Base-by-base conservation (phyloP, 2,329 filamentous ascomycete species). In the Orbilia quercus region DNA sequence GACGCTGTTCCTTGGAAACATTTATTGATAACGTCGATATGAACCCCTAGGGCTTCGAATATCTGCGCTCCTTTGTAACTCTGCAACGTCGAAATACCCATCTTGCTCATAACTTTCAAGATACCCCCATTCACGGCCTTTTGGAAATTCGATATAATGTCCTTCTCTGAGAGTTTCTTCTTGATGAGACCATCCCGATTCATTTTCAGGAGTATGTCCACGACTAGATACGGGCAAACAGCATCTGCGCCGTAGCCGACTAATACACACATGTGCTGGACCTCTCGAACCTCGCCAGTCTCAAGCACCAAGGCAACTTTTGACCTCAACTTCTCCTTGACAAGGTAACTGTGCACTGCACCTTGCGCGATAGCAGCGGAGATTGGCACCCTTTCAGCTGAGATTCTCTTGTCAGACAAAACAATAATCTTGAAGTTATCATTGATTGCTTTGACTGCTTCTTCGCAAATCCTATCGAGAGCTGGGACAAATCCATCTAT, bases 11-110 rank as follows among this genome's bases (percentile, higher is more conserved):
- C 94, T 79, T 89, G 90, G 83, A 98, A 98, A 85, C 93, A 97
- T 77, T 91, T 89, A 80, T 98, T 93, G 59, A 98, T 91, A 50
- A 98, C 93, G 18, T 86, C 85, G 80, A 96, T 93, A 79, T 97
- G 93, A 34, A 97, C 89, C 82, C 94, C 94, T 45, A 98, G 89
- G 53, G 93, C 92, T 81, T 98, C 94, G 77, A 97, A 98, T 76
- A 98, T 98, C 83, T 98, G 94, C 64, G 94, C 94, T 79, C 94
- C 94, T 85, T 98, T 98, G 85, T 98, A 98, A 77, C 90, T 94
- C 79, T 94, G 92, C 48, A 98, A 85, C 31, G 94, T 98, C 5
- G 94, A 97, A 76, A 98, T 98, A 84, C 94, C 94, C 94, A 98
- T 98, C 85, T 98, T 98, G 81, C 90, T 95, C 94, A 98, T 98